Evolutionary conservation across 805 yeast species (phyloP), one percentile per base, ranked within the genome.

Genomic region (Candida parachauliodes): DNA sequence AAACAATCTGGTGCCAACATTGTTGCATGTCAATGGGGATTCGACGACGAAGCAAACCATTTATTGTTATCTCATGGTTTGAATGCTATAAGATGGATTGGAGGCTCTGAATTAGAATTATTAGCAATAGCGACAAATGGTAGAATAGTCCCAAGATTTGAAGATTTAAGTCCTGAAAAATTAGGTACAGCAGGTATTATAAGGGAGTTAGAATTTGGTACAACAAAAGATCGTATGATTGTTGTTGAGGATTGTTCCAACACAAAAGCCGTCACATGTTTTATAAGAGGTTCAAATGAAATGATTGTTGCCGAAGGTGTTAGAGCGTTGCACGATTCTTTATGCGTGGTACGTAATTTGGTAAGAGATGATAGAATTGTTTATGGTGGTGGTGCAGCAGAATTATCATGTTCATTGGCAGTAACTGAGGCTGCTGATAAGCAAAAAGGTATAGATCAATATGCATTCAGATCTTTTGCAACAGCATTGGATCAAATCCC

Each of bases 321-420:
- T 48, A 83, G 99, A 61, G 97, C 98, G 1, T 72, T 93, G 42
- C 98, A 93, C 55, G 99, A 93, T 60, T 86, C 98, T 7, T 69
- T 93, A 41, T 91, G 98, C 68, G 99, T 94, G 31, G 98, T 93
- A 20, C 84, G 98, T 68, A 94, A 93, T 66, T 76, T 93, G 58
- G 83, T 94, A 36, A 79, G 82, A 53, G 98, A 94, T 61, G 83
- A 80, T 59, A 77, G 96, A 61, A 87, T 93, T 32, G 97, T 94
- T n/a, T 93, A 93, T 56, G 99, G 99, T 46, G 99, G 99, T 51
- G 99, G 99, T 49, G 95, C 98, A 16, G 94, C 98, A 25, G 99
- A 93, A 68, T 81, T 93, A 37, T 76, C 96, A 2, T 84, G 95
- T 70, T 88, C 98, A 10, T 67, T 93, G 50, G 94, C 93, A 12